phyloP scores from a whole-genome alignment of 106 monocot species.

The Iris macrosiphon region DNA sequence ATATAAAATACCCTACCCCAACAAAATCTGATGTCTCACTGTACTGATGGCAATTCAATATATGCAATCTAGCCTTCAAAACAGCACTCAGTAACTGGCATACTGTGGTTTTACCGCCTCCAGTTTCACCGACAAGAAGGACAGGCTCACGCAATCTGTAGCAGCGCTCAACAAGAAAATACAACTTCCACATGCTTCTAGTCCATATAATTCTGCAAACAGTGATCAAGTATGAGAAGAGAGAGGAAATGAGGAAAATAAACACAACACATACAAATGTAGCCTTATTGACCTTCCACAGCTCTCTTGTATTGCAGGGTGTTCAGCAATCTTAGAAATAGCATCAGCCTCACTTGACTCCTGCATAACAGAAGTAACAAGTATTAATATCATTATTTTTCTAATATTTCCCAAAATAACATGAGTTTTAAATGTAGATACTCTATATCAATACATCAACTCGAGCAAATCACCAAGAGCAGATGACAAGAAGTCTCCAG shows the following conservation, averaged over 20 bases:
- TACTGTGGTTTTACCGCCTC: conserved; percentile 94
- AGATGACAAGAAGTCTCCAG: no score
- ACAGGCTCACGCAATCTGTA: conserved; percentile 84
- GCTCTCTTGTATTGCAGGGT: conserved; percentile 13
- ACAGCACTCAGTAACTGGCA: conserved; percentile 77
- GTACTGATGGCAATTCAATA: conserved; percentile 94
- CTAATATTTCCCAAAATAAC: no score
- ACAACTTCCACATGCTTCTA: conserved; percentile 68
- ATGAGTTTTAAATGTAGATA: no score
- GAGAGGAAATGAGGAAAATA: background rate
- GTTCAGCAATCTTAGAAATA: conserved; percentile 6
- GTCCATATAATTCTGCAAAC: conserved; percentile 72
- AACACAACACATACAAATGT: conserved; percentile 2
- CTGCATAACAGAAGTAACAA: conserved; percentile 19
- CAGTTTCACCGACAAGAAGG: conserved; percentile 94
- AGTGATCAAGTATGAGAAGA: conserved; percentile 6
- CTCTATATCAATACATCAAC: no score
- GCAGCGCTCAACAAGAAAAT: conserved; percentile 83
- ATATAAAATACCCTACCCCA: conserved; percentile 50
- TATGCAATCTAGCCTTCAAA: conserved; percentile 54
- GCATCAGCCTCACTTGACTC: conserved; percentile 14
- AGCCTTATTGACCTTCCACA: conserved; percentile 37
- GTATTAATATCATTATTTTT: no score
- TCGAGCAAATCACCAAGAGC: no score
- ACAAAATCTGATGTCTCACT: conserved; percentile 93